Evolutionary conservation across 2,329 filamentous ascomycete species (phyloP).

Genomic region (Pestalotiopsis sp.): DNA sequence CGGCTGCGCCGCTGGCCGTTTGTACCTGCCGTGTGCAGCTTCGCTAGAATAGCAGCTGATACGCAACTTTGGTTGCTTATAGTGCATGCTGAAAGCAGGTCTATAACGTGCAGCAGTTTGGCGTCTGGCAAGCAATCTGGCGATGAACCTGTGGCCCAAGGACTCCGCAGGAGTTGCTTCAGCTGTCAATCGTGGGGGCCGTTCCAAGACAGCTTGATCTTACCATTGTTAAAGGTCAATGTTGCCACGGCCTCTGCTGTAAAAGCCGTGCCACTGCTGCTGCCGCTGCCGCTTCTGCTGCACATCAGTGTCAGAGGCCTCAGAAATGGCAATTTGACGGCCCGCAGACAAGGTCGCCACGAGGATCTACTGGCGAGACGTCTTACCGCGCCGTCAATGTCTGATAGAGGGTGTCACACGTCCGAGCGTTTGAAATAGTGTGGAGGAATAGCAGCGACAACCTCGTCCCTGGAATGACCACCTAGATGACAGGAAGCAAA

Average conservation of each 20-base stretch:
- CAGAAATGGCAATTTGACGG: background rate
- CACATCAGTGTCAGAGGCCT: background rate
- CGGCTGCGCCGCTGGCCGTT: background rate
- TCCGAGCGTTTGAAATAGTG: background rate
- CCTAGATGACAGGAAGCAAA: background rate
- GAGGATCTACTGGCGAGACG: background rate
- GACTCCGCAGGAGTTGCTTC: background rate
- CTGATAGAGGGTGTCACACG: background rate
- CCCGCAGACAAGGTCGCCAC: background rate
- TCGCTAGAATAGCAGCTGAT: background rate
- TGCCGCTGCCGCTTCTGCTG: background rate
- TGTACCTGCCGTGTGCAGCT: background rate
- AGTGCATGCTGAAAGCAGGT: background rate
- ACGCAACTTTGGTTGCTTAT: background rate
- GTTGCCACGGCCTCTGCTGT: background rate
- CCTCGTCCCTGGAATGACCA: background rate
- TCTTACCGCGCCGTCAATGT: conserved; percentile 1
- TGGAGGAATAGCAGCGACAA: background rate
- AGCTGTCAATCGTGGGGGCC: background rate
- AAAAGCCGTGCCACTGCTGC: background rate
- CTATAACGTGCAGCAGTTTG: background rate
- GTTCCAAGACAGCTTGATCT: background rate
- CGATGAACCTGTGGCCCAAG: background rate
- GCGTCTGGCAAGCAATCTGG: background rate
- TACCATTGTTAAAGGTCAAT: background rate